Percentiles rank a stretch among this genome's conserved stretches.
Evolutionary conservation across 208 protist species (phyloP).

Genomic region (Balamuthia mandrillaris): DNA sequence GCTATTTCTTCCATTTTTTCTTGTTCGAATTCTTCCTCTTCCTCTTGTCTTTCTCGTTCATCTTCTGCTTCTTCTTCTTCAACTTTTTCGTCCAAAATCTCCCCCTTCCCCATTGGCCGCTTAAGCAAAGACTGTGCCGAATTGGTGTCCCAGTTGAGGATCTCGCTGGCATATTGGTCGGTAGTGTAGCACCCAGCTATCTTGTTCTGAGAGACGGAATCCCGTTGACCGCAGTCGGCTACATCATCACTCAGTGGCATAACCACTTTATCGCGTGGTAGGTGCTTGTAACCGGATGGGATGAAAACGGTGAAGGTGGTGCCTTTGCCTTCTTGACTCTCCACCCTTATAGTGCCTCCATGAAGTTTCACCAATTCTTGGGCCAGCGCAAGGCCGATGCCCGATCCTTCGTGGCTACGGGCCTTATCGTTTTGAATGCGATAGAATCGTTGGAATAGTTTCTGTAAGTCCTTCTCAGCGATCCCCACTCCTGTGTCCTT

Average conservation of each 20-base stretch:
- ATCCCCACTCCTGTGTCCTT: constrained; percentile 45
- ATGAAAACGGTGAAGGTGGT: neutral
- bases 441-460: constrained; percentile 36
- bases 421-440: constrained; percentile 6
- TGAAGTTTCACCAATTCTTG: constrained; percentile 41
- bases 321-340: constrained; percentile 13
- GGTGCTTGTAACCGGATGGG: constrained; percentile 2
- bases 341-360: constrained; percentile 4
- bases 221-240: no score
- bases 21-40: no score
- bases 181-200: neutral
- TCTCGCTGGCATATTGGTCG: neutral
- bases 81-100: neutral
- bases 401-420: constrained; percentile 15
- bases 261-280: neutral
- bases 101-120: no score
- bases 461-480: neutral
- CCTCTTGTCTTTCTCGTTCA: no score
- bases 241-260: neutral
- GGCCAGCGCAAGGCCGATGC: constrained; percentile 39
- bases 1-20: no score
- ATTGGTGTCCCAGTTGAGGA: neutral
- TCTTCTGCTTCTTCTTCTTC: neutral
- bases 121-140: no score
- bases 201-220: neutral